Base-by-base conservation (phyloP, 2,329 filamentous ascomycete genomes). In the Ceratocystis harringtonii region DNA sequence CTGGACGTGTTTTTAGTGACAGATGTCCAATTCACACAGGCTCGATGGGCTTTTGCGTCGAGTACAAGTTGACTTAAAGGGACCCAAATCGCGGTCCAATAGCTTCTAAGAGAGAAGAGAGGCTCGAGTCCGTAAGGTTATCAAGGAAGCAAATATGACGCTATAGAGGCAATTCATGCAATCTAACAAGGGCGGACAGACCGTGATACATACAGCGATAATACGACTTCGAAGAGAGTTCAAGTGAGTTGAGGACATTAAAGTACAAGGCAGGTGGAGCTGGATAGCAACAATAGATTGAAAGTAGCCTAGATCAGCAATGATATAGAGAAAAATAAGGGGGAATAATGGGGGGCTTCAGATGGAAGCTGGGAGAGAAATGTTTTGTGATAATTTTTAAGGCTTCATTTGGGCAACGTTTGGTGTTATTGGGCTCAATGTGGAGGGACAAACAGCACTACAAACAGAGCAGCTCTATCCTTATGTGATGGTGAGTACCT, bases 101-200 rank as follows among this genome's bases (percentile, higher is more conserved):
- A 41, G 36, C 3, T 41, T 41, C 10, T 41, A 41, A 41, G 36
- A 41, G 12, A 41, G 36, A 41, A 41, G 36, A 41, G 36, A 41
- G 36, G 36, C 36, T 41, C 36, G 36, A 41, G 36, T 15, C 10
- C 3, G 3, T 15, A 41, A 41, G 36, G 48, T 12, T 10, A 22
- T 10, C 48, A 52, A 52, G 22, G 19, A 25, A 48, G 19, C n/a
- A 48, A 22, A 22, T 10, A 61, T 43, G 60, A 45, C 60, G 60
- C 43, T 62, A 41, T 25, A 43, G 36, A 12, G 17, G 36, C 7
- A 45, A 62, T 62, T 62, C 32, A 62, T 62, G 60, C 60, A 44
- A 32, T 22, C 30, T 61, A 17, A 12, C 28, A 22, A 61, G 43
- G 22, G 22, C 48, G 48, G 48, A 25, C 48, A 25, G 15, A 15